A percentile compares a stretch with the other conserved stretches of the same genome.
These are phyloP conservation scores for Phytophthora ramorum DNA, from an alignment of 352 stramenopile genomes.

Conservation along the genomic window DNA sequence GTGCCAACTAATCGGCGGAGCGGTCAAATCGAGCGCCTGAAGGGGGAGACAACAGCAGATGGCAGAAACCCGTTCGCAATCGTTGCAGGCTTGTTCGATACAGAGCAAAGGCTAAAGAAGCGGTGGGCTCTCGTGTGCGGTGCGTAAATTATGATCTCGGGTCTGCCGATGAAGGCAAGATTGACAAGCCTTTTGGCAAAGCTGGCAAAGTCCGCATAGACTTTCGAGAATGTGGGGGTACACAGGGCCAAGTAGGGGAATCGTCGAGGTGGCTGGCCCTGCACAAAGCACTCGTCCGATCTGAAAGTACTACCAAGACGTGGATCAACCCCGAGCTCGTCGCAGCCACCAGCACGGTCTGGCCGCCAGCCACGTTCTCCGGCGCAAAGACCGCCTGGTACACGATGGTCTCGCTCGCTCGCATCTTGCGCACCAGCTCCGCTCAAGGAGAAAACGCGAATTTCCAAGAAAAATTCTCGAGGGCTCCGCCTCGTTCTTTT, in stretches of 20 bases:
- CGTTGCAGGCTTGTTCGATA: slow-evolving; percentile 60
- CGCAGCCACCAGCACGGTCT: slow-evolving; percentile 61
- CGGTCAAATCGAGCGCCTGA: slow-evolving; percentile 68
- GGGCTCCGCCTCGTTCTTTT: no score
- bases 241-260: slow-evolving; percentile 52
- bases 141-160: slow-evolving; percentile 8
- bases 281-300: no score
- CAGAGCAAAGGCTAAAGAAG: slow-evolving; percentile 47
- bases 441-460: no score
- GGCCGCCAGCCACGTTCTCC: slow-evolving; percentile 26
- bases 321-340: slow-evolving; percentile 71
- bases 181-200: slow-evolving; percentile 83
- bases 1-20: not conserved
- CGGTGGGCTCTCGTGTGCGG: slow-evolving; percentile 32
- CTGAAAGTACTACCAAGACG: no score
- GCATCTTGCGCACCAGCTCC: slow-evolving; percentile 62
- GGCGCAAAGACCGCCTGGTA: slow-evolving; percentile 66
- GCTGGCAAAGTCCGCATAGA: slow-evolving; percentile 74
- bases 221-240: slow-evolving; percentile 55
- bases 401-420: slow-evolving; percentile 54
- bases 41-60: slow-evolving; percentile 69
- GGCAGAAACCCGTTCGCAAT: slow-evolving; percentile 74
- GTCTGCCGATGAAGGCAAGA: slow-evolving; percentile 43
- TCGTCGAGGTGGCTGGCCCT: slow-evolving; percentile 40
- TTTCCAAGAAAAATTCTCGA: no score